Conservation (phyloP, 106 monocot genomes). For the Triglochin maritima region DNA sequence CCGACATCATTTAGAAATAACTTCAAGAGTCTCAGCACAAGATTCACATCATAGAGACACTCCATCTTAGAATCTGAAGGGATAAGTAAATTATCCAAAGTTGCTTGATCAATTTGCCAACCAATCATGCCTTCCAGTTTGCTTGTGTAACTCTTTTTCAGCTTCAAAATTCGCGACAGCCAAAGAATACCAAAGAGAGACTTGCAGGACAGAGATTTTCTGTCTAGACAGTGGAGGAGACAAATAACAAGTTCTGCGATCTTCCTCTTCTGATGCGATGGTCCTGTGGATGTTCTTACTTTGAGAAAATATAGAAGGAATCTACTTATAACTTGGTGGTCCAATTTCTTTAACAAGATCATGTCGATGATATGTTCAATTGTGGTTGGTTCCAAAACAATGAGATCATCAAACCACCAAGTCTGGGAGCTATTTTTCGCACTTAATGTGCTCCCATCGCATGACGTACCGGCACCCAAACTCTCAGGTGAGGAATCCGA, state of each 20-base stretch:
- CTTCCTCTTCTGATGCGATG: constrained; percentile 38
- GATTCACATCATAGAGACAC: constrained; percentile 63
- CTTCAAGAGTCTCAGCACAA: constrained; percentile 55
- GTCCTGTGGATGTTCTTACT: constrained; percentile 10
- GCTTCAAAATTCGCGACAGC: constrained; percentile 21
- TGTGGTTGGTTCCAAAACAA: constrained; percentile 14
- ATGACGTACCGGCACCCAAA: constrained; percentile 54
- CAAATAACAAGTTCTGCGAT: constrained; percentile 34
- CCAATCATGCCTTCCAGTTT: constrained; percentile 75
- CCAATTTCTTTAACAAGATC: constrained; percentile 41
- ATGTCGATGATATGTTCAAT: constrained; percentile 21
- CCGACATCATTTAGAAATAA: constrained; percentile 40
- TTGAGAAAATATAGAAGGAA: constrained; percentile 79
- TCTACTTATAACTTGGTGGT: constrained; percentile 39
- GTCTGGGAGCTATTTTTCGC: constrained; percentile 20
- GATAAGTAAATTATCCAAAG: constrained; percentile 66
- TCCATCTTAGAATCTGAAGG: constrained; percentile 21
- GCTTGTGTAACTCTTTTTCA: constrained; percentile 21
- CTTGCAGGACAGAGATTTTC: constrained; percentile 51
- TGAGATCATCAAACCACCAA: constrained; percentile 89
- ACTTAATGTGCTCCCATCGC: constrained; percentile 43
- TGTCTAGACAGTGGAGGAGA: constrained; percentile 42
- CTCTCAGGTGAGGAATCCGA: constrained; percentile 63
- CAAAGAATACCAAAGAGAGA: constrained; percentile 60
- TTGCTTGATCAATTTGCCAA: constrained; percentile 47